Base-by-base conservation (phyloP, 2,329 filamentous ascomycete genomes). In the Chalara sp. region DNA sequence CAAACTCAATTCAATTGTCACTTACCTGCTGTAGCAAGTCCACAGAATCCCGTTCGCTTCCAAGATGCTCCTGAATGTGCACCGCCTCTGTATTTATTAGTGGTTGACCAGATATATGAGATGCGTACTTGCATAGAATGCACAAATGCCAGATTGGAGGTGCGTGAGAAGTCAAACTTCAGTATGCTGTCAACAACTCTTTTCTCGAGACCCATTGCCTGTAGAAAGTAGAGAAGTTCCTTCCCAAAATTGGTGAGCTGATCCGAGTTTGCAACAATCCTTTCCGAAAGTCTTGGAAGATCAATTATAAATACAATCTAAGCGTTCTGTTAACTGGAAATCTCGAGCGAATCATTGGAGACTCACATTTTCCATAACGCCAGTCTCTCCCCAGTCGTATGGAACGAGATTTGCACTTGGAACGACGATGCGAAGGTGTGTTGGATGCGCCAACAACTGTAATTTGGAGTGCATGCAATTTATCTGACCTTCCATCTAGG, bases 391-490 rank as follows among this genome's bases (percentile, higher is more conserved):
- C 75, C 93, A 97, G 64, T 99, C 92, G 61, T 87, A 89, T 6
- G 81, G 76, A 10, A 87, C 83, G 46, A 96, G 72, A 61, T 99
- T 99, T 1, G 90, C 93, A 4, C 86, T 92, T 0, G 93, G 90
- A 2, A 97, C 74, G 1, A 86, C 92, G 43, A 99, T 76, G 6
- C 93, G 81, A 12, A 96, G 68, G 65, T 90, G 83, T 1, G 70
- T 70, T 0, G 78, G 70, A 59, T 89, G 88, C 61, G 91, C 92
- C n/a, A 97, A 75, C 1, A 97, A 70, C 78, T 95, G 91, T 43
- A 97, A 74, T 65, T 99, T 99, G 45, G 89, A 95, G 68, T 99
- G 93, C 90, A 96, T 96, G 60, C 78, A 83, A 29, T 83, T 85
- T 5, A 81, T 70, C 44, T 79, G 73, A 1, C 81, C 79, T 40